A percentile compares a stretch with the other conserved stretches of the same genome.
Evolutionary conservation across 2,329 filamentous ascomycete genomes (phyloP).

Genomic region (Trichoderma semiorbis): DNA sequence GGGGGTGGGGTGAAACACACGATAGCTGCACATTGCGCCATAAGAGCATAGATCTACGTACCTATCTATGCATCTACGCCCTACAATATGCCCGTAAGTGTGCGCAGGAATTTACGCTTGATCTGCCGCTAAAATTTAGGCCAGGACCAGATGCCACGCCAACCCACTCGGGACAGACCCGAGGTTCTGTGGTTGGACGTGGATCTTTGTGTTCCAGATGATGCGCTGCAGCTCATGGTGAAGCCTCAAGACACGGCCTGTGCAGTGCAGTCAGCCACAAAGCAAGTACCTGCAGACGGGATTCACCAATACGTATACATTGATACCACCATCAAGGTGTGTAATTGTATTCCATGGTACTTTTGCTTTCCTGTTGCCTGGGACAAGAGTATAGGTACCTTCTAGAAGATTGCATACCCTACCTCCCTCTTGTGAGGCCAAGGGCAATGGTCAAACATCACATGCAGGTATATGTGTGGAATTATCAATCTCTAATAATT

Average conservation of each 20-base stretch:
- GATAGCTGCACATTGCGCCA: not conserved
- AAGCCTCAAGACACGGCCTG: not conserved
- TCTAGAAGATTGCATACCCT: not conserved
- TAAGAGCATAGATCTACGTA: not conserved
- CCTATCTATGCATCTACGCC: not conserved
- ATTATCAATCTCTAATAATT: not conserved
- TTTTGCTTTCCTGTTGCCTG: not conserved
- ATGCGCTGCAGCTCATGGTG: not conserved
- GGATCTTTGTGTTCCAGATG: not conserved
- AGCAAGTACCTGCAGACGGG: not conserved
- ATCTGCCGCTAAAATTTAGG: slow-evolving; percentile 15
- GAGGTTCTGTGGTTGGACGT: not conserved
- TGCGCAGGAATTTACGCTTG: not conserved
- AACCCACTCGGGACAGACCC: not conserved
- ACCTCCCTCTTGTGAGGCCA: not conserved
- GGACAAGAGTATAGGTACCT: not conserved
- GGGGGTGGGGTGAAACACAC: not conserved
- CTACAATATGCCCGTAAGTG: not conserved
- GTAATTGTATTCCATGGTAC: not conserved
- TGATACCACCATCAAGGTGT: not conserved
- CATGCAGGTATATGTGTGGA: not conserved
- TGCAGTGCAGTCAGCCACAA: not conserved
- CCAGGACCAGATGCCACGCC: not conserved
- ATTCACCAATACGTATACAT: not conserved
- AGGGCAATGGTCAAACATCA: not conserved